Evolutionary conservation across 2,329 filamentous ascomycete species (phyloP).

Genomic region (Rutstroemia sydowiana): DNA sequence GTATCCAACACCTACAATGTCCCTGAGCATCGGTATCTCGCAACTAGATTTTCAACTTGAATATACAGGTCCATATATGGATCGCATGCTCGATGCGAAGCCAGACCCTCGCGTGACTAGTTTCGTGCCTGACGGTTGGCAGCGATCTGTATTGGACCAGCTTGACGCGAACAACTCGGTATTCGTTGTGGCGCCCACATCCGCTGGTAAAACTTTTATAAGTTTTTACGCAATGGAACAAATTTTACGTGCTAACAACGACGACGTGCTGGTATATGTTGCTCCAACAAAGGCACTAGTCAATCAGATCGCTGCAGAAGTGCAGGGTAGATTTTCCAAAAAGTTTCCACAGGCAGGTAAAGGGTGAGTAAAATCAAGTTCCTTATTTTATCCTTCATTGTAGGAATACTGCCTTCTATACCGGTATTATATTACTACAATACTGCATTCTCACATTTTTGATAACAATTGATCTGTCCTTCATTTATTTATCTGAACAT

Average conservation of each 20-base stretch:
- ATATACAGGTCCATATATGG: conserved; percentile 65
- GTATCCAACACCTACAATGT: conserved; percentile 28
- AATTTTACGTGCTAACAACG: conserved; percentile 58
- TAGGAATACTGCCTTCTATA: no score
- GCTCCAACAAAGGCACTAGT: conserved; percentile 77
- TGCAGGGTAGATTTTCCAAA: conserved; percentile 67
- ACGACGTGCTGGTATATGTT: conserved; percentile 69
- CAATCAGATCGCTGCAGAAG: conserved; percentile 75
- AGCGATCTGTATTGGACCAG: conserved; percentile 63
- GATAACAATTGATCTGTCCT: no score
- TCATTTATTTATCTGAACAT: no score
- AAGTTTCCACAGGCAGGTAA: conserved; percentile 47
- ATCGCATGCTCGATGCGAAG: conserved; percentile 62
- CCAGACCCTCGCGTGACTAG: conserved; percentile 58
- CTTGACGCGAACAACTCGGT: conserved; percentile 64
- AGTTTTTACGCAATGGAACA: conserved; percentile 80
- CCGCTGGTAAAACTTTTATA: conserved; percentile 77
- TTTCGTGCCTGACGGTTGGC: conserved; percentile 72
- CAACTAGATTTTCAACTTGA: conserved; percentile 58
- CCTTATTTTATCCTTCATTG: no score
- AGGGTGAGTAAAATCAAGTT: conserved; percentile 25
- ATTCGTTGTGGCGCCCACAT: conserved; percentile 71
- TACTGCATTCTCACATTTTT: no score
- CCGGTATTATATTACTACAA: no score
- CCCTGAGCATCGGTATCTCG: conserved; percentile 31